Conservation (phyloP, 169 alveolate species). For the Cyclospora cayetanensis region DNA sequence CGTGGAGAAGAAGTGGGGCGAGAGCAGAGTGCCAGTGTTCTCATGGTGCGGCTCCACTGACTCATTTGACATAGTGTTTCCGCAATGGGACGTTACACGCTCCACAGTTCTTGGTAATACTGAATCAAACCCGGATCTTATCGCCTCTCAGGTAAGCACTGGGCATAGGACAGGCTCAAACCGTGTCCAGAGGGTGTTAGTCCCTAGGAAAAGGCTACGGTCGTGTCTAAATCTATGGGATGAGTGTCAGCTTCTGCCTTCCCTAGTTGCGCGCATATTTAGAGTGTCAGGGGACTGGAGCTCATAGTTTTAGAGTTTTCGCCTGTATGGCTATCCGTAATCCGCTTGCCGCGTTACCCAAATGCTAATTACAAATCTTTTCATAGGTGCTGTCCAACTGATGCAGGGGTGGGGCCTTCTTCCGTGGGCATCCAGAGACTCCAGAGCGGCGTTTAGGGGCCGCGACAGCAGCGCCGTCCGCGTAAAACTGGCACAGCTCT, state of each 20-base stretch:
- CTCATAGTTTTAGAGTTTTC: too few relatives aligned
- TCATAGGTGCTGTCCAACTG: too few relatives aligned
- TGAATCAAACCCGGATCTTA: constrained; percentile 47
- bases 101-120: constrained; percentile 57
- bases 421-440: constrained; percentile 27
- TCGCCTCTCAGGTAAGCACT: constrained; percentile 67
- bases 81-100: constrained; percentile 73
- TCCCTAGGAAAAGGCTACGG: too few relatives aligned
- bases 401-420: constrained; percentile 44
- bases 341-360: too few relatives aligned
- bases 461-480: constrained; percentile 71
- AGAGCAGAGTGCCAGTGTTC: constrained; percentile 60
- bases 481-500: constrained; percentile 63
- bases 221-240: too few relatives aligned
- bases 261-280: too few relatives aligned
- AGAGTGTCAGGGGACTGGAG: too few relatives aligned
- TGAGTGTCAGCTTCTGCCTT: too few relatives aligned
- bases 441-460: constrained; percentile 67
- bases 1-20: constrained; percentile 50
- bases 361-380: too few relatives aligned
- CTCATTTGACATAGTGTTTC: constrained; percentile 56
- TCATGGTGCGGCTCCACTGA: constrained; percentile 70
- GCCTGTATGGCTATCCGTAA: too few relatives aligned
- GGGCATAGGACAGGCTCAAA: too few relatives aligned
- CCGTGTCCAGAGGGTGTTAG: too few relatives aligned